Conservation (phyloP, 192 early-diverging fungal species). For the Umbelopsis isabellina region DNA sequence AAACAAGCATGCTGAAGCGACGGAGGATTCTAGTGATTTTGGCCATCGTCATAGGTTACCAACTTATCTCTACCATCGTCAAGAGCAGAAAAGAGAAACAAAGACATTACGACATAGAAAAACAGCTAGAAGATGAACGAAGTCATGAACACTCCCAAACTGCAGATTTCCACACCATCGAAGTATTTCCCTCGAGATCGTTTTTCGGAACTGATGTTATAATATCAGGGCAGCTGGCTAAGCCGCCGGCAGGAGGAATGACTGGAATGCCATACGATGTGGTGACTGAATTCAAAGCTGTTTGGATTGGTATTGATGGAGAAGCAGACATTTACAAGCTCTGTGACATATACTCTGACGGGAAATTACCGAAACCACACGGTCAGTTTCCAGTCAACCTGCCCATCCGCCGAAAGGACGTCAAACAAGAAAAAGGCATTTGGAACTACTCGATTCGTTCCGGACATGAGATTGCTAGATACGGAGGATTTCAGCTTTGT, state of each 20-base stretch:
- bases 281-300: slow-evolving; percentile 7
- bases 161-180: not conserved
- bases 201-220: slow-evolving; percentile 4
- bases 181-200: not conserved
- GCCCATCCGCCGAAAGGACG: slow-evolving; percentile 6
- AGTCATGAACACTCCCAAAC: slow-evolving; percentile 3
- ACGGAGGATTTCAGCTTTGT: slow-evolving; percentile 20
- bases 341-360: slow-evolving; percentile 24
- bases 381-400: slow-evolving; percentile 6
- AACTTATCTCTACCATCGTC: slow-evolving; percentile 1
- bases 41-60: not conserved
- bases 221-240: not conserved
- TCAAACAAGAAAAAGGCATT: not conserved
- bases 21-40: not conserved
- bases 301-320: slow-evolving; percentile 25
- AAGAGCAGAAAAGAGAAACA: slow-evolving; percentile 1
- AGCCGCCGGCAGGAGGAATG: not conserved
- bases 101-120: not conserved
- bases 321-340: slow-evolving; percentile 19
- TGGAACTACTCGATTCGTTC: not conserved
- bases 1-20: not conserved
- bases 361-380: slow-evolving; percentile 5
- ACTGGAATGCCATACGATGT: slow-evolving; percentile 11
- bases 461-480: slow-evolving; percentile 16
- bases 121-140: slow-evolving; percentile 10